Conservation (phyloP, 2,329 filamentous ascomycete genomes). For the Daldinia eschscholtzii region DNA sequence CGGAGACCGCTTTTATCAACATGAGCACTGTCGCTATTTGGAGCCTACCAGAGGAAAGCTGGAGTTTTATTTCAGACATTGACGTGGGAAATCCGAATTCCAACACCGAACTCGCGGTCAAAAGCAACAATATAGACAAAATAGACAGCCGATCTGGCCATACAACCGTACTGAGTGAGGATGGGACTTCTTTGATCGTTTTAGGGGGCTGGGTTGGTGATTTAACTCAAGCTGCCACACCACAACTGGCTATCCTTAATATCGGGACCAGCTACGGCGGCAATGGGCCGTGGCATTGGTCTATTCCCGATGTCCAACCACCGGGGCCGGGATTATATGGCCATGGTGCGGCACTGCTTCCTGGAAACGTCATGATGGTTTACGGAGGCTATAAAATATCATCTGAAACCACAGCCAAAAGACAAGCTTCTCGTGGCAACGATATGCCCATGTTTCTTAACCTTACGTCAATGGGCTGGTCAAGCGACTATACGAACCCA, state of each 20-base stretch:
- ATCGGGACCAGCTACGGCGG: constrained; percentile 81
- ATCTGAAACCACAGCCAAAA: constrained; percentile 52
- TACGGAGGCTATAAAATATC: constrained; percentile 71
- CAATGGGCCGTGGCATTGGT: constrained; percentile 79
- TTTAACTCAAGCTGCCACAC: constrained; percentile 78
- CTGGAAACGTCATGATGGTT: constrained; percentile 77
- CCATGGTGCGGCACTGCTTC: constrained; percentile 72
- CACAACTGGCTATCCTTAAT: constrained; percentile 82
- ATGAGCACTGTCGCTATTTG: constrained; percentile 93
- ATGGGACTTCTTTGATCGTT: constrained; percentile 82
- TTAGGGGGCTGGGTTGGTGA: constrained; percentile 95
- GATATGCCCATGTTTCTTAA: constrained; percentile 64
- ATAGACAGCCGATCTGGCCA: constrained; percentile 91
- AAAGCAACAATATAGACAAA: constrained; percentile 53
- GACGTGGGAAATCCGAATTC: constrained; percentile 62
- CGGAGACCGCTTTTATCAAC: constrained; percentile 85
- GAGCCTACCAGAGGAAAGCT: constrained; percentile 85
- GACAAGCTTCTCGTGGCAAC: constrained; percentile 48
- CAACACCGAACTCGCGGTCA: constrained; percentile 69
- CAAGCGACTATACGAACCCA: constrained; percentile 64
- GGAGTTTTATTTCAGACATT: constrained; percentile 77
- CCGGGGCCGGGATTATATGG: constrained; percentile 67
- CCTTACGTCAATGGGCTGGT: constrained; percentile 68
- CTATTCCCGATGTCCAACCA: constrained; percentile 67
- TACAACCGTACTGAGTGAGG: constrained; percentile 82